Evolutionary conservation across 768 basidiomycete species (phyloP).

Genomic region (Russula lepida): DNA sequence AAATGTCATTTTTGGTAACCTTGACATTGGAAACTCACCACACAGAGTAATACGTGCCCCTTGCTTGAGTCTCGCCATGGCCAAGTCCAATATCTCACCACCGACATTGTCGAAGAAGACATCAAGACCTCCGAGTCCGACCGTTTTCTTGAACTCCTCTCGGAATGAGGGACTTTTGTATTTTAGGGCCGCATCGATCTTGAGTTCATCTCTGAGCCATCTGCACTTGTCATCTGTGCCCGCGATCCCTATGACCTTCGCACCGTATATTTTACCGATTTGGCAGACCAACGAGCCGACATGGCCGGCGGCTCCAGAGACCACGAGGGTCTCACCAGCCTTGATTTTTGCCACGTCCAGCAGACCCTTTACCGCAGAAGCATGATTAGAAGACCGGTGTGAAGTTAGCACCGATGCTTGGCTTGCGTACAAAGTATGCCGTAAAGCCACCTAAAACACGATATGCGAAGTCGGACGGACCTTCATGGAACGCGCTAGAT

Average conservation of each 20-base stretch:
- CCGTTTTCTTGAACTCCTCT: conserved; percentile 56
- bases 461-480: not conserved
- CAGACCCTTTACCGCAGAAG: conserved; percentile 49
- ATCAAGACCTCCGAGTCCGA: conserved; percentile 76
- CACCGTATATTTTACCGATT: conserved; percentile 71
- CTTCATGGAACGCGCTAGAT: not conserved
- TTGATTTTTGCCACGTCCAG: conserved; percentile 74
- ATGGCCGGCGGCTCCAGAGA: conserved; percentile 92
- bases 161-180: conserved; percentile 75
- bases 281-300: conserved; percentile 79
- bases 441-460: conserved; percentile 51
- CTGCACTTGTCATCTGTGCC: conserved; percentile 79
- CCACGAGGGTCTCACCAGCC: conserved; percentile 76
- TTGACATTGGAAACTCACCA: conserved; percentile 39
- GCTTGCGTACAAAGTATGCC: conserved; percentile 70
- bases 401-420: not conserved
- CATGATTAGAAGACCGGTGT: conserved; percentile 1
- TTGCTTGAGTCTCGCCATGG: conserved; percentile 63
- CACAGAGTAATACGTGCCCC: conserved; percentile 74
- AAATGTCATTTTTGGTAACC: not conserved
- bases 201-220: conserved; percentile 76
- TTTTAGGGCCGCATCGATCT: conserved; percentile 76
- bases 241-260: conserved; percentile 82
- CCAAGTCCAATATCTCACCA: conserved; percentile 76
- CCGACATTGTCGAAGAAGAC: conserved; percentile 81